Evolutionary conservation across 108 stramenopile genomes (phyloP), one percentile per base, ranked within the genome.

Genomic region (Fragilaria radians): DNA sequence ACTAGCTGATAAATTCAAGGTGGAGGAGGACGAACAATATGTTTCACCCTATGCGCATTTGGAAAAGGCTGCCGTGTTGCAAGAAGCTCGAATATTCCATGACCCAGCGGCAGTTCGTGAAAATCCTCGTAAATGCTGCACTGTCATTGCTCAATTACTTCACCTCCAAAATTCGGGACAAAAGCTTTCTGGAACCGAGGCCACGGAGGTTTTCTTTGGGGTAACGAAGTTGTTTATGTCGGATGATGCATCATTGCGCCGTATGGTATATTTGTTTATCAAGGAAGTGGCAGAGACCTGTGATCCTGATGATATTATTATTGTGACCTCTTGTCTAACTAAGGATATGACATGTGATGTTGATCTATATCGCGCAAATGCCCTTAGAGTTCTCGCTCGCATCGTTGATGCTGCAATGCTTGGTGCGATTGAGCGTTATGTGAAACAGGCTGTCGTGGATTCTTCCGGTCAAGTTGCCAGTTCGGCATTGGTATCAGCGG

Each of bases 201-300:
- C 88, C 0, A 93, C 90, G 3, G 94, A 97, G 51, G 97, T 99
- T 26, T 99, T 99, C 63, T 99, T 99, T 63, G 99, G 97, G 1
- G 99, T 99, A 4, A 99, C 99, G 22, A 99, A 99, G 77, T 85
- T 99, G 28, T 99, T 99, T 69, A 95, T 97, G 94, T 86, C 81
- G 60, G 87, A 91, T 59, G 93, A 95, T 65, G 89, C 89, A 14
- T 80, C 78, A 5, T 59, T 95, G 28, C 67, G 95, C 0, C 66
- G 95, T 5, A 91, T 95, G 86, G 86, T 93, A 1, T 98, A 95
- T 68, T 75, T 99, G n/a, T 99, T 99, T 76, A 97, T 99, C 79
- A 99, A 99, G 85, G 99, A 98, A 36, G 95, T 99, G 19, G 97
- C 96, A 1, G 97, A 99, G 70, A 91, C 95, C 0, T 97, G 97